Percentiles rank a stretch among this genome's conserved stretches.
These are phyloP conservation scores for Trichoderma simmonsii DNA, from an alignment of 2,329 filamentous ascomycete species.

Conservation along the genomic window DNA sequence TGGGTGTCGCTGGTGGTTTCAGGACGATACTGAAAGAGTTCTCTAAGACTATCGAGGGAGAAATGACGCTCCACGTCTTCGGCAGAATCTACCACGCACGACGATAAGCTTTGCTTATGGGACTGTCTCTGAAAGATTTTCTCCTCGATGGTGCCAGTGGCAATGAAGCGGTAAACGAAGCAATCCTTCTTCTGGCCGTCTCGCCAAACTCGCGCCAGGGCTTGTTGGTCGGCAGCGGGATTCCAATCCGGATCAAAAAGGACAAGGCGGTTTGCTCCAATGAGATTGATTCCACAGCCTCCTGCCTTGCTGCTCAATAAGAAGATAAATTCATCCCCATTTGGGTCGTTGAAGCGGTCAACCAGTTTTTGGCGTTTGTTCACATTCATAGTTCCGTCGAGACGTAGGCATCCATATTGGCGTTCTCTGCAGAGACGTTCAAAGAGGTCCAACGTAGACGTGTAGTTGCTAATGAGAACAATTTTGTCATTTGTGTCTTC, in stretches of 20 bases:
- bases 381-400: constrained; percentile 97
- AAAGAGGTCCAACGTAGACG: constrained; percentile 91
- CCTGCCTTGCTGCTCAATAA: constrained; percentile 95
- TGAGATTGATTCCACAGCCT: constrained; percentile 92
- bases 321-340: constrained; percentile 88
- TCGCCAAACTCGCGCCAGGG: constrained; percentile 94
- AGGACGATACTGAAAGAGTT: constrained; percentile 88
- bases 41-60: constrained; percentile 81
- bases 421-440: constrained; percentile 83
- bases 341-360: constrained; percentile 94
- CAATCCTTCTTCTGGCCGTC: constrained; percentile 99
- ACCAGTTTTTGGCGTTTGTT: constrained; percentile 96
- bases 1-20: constrained; percentile 90
- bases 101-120: constrained; percentile 95
- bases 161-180: constrained; percentile 99
- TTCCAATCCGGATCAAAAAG: constrained; percentile 99
- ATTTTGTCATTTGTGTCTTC: constrained; percentile 99
- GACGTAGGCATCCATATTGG: constrained; percentile 78
- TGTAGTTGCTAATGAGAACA: constrained; percentile 98
- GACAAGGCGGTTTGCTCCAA: constrained; percentile 89
- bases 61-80: constrained; percentile 98
- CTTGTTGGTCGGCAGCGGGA: constrained; percentile 94
- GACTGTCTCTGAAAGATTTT: constrained; percentile 99
- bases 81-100: constrained; percentile 91
- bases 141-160: constrained; percentile 95